Percentiles rank a stretch among this genome's conserved stretches.
These are phyloP conservation scores for Phytophthora citrophthora DNA, from an alignment of 352 stramenopile species.

Conservation along the genomic window DNA sequence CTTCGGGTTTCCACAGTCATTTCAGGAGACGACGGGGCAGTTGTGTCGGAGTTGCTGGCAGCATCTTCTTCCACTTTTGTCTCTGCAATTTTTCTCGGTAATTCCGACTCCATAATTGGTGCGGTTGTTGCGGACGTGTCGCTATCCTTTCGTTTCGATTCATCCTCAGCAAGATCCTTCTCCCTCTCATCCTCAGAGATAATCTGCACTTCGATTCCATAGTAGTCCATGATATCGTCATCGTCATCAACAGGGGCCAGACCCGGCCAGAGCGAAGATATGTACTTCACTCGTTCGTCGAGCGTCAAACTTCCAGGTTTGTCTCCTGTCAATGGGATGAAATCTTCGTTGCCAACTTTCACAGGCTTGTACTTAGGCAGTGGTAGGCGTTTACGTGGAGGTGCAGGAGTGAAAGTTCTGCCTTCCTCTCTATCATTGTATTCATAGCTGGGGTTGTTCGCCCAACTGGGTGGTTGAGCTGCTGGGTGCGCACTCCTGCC, in stretches of 20 bases:
- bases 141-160: constrained; percentile 3
- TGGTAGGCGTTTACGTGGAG: constrained; percentile 9
- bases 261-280: constrained; percentile 71
- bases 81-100: background rate
- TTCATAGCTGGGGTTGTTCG: background rate
- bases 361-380: constrained; percentile 61
- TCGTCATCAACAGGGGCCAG: constrained; percentile 68
- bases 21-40: constrained; percentile 28
- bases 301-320: constrained; percentile 48
- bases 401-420: constrained; percentile 12
- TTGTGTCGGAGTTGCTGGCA: constrained; percentile 23
- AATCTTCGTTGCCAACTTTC: constrained; percentile 53
- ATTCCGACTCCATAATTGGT: background rate
- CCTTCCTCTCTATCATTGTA: constrained; percentile 3
- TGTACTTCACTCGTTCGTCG: constrained; percentile 68
- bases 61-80: constrained; percentile 20
- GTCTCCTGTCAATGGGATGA: constrained; percentile 48
- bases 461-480: constrained; percentile 13
- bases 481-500: constrained; percentile 23
- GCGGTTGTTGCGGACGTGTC: background rate
- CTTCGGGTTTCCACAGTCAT: constrained; percentile 65
- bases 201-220: constrained; percentile 77
- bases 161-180: constrained; percentile 32
- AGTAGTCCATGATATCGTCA: constrained; percentile 81
- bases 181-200: constrained; percentile 70